Base-by-base conservation (phyloP, 345 rosid species). In the Cardamine chenopodiifolia region DNA sequence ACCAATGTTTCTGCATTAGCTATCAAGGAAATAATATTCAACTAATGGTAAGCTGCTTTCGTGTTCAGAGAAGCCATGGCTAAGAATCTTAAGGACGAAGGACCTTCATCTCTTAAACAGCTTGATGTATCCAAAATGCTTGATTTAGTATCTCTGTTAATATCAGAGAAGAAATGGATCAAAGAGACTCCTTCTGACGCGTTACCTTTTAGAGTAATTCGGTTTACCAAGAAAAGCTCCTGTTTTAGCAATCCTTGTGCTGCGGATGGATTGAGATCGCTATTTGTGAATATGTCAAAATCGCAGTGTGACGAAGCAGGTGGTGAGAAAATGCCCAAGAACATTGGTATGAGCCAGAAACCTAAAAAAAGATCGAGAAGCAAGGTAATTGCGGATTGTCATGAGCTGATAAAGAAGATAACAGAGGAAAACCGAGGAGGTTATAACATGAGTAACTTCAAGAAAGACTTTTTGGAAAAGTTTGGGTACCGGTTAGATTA, bases 91-190 rank as follows among this genome's bases (percentile, higher is more conserved):
- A 85, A 68, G 66, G 85, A 84, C 66, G 87, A 83, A 62, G 92
- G 93, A 26, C 97, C 88, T 66, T 68, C 68, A 52, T 68, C 56
- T 57, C 87, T 85, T 56, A 82, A 79, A 81, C 78, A 84, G 23
- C 83, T 91, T 15, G 28, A 54, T 28, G 76, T 75, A 34, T 32
- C 70, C 22, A 86, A 83, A 75, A 81, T 85, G 32, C 84, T 87
- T 77, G 75, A 81, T 28, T 75, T 94, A 71, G 87, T 88, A 4
- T 81, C 86, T 73, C 37, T 87, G 55, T 70, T 95, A 78, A 79
- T 90, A 70, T 79, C 83, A 25, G 89, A 86, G 72, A 90, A 87
- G 85, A 87, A 89, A 82, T 89, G 87, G 90, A 71, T 86, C 28
- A 84, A 82, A 79, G 95, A 91, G 79, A 68, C 57, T 53, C 81